phyloP scores from a whole-genome alignment of 257 asterid species.

The Nicotiana otophora region DNA sequence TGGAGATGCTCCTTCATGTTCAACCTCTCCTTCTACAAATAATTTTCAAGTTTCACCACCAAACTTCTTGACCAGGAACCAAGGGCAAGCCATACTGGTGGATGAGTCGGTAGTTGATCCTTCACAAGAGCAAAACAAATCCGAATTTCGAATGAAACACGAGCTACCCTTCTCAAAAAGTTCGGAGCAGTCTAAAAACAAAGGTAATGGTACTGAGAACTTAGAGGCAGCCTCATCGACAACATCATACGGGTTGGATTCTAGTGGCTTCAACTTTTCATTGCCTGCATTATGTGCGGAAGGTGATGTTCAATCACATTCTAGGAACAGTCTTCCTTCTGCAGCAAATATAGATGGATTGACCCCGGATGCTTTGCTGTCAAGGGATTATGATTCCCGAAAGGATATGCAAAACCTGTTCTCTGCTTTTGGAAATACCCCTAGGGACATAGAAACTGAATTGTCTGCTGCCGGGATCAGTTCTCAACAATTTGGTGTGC shows the following conservation, averaged over 20 bases:
- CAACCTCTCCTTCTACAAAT: conserved; percentile 70
- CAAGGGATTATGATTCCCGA: conserved; percentile 86
- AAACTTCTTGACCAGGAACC: conserved; percentile 52
- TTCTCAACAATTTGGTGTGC: conserved; percentile 72
- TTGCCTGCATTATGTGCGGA: conserved; percentile 55
- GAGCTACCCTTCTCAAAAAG: conserved; percentile 49
- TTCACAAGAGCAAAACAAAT: conserved; percentile 42
- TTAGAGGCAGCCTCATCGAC: conserved; percentile 83
- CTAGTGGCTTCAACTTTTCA: conserved; percentile 61
- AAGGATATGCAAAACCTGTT: conserved; percentile 86
- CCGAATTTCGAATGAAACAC: conserved; percentile 46
- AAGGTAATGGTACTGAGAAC: conserved; percentile 43
- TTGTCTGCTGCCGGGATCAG: conserved; percentile 62
- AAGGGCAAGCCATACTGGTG: conserved; percentile 31
- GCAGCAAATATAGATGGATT: conserved; percentile 54
- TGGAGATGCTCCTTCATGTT: conserved; percentile 66
- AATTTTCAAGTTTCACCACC: conserved; percentile 45
- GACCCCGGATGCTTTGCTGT: conserved; percentile 84
- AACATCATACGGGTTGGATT: conserved; percentile 76
- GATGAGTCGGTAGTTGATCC: conserved; percentile 48
- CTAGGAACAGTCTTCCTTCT: conserved; percentile 54
- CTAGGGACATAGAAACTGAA: conserved; percentile 77
- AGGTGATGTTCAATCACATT: conserved; percentile 68
- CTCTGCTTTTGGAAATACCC: conserved; percentile 53
- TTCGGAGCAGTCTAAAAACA: conserved; percentile 50